Base-by-base conservation (phyloP, 257 asterid species). In the Craterostigma plantagineum region DNA sequence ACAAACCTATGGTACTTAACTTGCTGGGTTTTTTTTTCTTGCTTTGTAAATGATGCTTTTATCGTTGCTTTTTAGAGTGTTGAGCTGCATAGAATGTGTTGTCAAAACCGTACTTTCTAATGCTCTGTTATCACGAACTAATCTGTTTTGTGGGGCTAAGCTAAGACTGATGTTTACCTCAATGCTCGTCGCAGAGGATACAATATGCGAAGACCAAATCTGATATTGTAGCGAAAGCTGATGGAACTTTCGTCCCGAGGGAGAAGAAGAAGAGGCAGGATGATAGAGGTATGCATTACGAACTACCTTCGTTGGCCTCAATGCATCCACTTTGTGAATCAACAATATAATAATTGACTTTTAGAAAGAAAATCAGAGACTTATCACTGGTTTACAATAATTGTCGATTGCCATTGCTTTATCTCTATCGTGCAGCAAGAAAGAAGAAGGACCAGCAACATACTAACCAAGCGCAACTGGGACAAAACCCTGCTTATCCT, bases 131-230 rank as follows among this genome's bases (percentile, higher is more conserved):
- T 23, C 30, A 2, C 30, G 2, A 23, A 23, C 30, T 23, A 6
- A 2, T 23, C 30, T 23, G 30, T 23, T n/a, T n/a, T n/a, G n/a
- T n/a, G n/a, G 30, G 30, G 30, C n/a, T 15, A 10, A 15, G 10
- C 9, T 11, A 40, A 11, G 15, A 14, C 2, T 3, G 16, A 7
- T 40, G 45, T 14, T 36, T 14, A 10, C 9, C 34, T 43, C 33
- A 35, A 7, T 59, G 39, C 59, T 42, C 51, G 27, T 61, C 17
- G 39, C 77, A 87, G 98, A 55, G 83, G 61, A 87, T 87, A 65
- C 93, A 87, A 53, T 87, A 82, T 61, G 95, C 98, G 1, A 82
- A 82, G 72, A 70, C 98, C 8, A 87, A 87, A 68, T 87, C 98
- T 0, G 98, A 87, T 70, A 30, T 79, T 62, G 42, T 79, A 48